phyloP scores from a whole-genome alignment of 208 protist genomes.

The Vickermania spadyakhi region DNA sequence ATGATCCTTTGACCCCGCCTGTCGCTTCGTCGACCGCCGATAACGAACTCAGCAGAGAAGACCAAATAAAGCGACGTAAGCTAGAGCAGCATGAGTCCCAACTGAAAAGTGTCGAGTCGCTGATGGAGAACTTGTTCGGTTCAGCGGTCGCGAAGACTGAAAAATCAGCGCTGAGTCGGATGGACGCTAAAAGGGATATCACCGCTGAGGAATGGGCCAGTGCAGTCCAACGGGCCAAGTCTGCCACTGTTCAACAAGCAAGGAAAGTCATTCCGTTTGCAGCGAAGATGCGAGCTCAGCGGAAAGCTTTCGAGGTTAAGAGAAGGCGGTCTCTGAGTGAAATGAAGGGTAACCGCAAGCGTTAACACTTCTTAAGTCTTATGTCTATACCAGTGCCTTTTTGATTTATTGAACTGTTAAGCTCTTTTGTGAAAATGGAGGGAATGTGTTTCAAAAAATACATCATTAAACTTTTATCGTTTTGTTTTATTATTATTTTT shows the following conservation, averaged over 20 bases:
- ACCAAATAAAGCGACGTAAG: slow-evolving; percentile 30
- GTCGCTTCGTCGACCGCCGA: slow-evolving; percentile 28
- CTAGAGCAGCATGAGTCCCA: slow-evolving; percentile 32
- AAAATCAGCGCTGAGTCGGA: slow-evolving; percentile 12
- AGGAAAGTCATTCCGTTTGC: slow-evolving; percentile 63
- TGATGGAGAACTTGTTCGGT: slow-evolving; percentile 70
- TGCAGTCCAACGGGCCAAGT: slow-evolving; percentile 53
- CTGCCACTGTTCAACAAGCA: slow-evolving; percentile 54
- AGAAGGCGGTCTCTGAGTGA: slow-evolving; percentile 37
- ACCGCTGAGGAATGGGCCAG: slow-evolving; percentile 70
- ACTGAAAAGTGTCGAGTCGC: slow-evolving; percentile 50
- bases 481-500: not conserved
- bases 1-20: slow-evolving; percentile 31
- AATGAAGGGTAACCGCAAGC: slow-evolving; percentile 48
- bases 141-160: slow-evolving; percentile 16
- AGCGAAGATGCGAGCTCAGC: slow-evolving; percentile 41
- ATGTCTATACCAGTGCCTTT: not conserved
- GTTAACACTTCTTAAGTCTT: slow-evolving; percentile 14
- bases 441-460: not conserved
- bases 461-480: not conserved
- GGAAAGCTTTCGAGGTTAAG: slow-evolving; percentile 25
- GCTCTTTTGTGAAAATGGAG: not conserved
- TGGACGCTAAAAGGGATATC: slow-evolving; percentile 61
- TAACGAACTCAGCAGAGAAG: slow-evolving; percentile 52
- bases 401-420: not conserved